phyloP scores from a whole-genome alignment of 768 basidiomycete genomes.

The Suillus decipiens region DNA sequence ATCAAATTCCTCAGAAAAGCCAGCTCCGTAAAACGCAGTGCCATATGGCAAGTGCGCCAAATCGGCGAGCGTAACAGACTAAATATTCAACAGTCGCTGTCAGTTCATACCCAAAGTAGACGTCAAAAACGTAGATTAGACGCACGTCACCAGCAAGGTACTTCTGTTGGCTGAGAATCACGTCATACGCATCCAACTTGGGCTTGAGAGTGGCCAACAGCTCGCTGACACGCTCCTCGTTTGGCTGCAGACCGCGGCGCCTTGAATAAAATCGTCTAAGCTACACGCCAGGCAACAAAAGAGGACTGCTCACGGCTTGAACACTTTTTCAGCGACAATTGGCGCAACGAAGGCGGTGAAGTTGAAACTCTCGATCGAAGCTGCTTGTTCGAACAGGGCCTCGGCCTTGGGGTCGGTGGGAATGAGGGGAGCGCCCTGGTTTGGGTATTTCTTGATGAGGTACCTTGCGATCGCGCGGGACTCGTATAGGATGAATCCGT shows the following conservation, averaged over 20 bases:
- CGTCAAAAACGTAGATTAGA: conserved; percentile 10
- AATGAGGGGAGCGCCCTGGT: conserved; percentile 51
- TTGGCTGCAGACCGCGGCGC: conserved; percentile 21
- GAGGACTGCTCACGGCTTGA: conserved; percentile 45
- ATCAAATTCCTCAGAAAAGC: conserved; percentile 30
- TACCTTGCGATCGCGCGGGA: conserved; percentile 64
- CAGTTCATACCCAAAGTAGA: not conserved
- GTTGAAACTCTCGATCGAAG: conserved; percentile 45
- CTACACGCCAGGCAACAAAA: not conserved
- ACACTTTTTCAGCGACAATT: conserved; percentile 50
- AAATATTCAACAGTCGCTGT: not conserved
- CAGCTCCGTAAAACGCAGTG: conserved; percentile 23
- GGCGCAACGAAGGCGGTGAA: conserved; percentile 17
- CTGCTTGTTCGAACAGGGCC: conserved; percentile 33
- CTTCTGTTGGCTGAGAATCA: conserved; percentile 52
- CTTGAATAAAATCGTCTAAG: conserved; percentile 8
- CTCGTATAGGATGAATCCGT: conserved; percentile 64
- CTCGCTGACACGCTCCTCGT: conserved; percentile 24
- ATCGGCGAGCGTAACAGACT: conserved; percentile 58
- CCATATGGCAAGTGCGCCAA: conserved; percentile 58
- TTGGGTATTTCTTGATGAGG: conserved; percentile 52
- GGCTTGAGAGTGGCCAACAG: conserved; percentile 23
- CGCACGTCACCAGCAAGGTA: conserved; percentile 60
- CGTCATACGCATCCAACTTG: conserved; percentile 55
- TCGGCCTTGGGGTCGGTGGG: conserved; percentile 33